phyloP scores from a whole-genome alignment of 192 early-diverging fungal species.

The Backusella westeae region DNA sequence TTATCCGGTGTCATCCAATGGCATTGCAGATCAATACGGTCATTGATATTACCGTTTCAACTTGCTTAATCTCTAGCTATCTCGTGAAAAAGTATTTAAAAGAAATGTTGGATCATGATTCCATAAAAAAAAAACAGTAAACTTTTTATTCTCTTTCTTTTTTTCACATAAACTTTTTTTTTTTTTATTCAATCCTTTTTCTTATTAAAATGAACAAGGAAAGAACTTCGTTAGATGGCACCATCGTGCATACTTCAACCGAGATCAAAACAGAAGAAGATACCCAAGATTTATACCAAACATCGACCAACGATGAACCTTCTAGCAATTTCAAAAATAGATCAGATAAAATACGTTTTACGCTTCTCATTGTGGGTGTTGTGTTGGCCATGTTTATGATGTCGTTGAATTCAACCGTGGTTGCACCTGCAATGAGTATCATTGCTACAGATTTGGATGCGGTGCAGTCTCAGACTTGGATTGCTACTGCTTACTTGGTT shows the following conservation, averaged over 20 bases:
- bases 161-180: not conserved
- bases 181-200: not conserved
- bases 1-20: not conserved
- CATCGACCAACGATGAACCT: not conserved
- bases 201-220: not conserved
- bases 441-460: conserved; percentile 30
- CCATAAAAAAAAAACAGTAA: not conserved
- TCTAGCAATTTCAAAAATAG: not conserved
- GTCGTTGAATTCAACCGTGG: conserved; percentile 32
- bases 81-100: not conserved
- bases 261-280: not conserved
- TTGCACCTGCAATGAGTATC: conserved; percentile 37
- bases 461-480: conserved; percentile 26
- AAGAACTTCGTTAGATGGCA: not conserved
- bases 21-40: not conserved
- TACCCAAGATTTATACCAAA: not conserved
- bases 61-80: not conserved
- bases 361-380: conserved; percentile 13
- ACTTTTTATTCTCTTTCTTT: not conserved
- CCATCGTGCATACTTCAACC: not conserved
- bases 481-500: conserved; percentile 35
- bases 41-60: not conserved
- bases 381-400: conserved; percentile 32
- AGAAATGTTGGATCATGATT: not conserved
- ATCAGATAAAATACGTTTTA: not conserved